Evolutionary conservation across 306 rosid species (phyloP).

Genomic region (Acacia crassicarpa): DNA sequence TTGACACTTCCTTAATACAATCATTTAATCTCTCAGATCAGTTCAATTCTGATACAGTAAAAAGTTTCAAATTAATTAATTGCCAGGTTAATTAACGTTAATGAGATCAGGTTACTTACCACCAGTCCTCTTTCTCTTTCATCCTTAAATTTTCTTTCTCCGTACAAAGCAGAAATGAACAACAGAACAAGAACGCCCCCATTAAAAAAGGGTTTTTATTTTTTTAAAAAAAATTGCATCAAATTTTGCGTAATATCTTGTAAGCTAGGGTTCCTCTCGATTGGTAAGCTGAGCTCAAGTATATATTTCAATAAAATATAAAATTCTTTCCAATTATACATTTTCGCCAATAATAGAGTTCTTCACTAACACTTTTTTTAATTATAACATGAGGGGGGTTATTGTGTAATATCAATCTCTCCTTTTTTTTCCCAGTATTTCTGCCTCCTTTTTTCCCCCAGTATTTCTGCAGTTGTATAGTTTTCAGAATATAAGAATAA

Average conservation of each 20-base stretch:
- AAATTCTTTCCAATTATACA: not conserved
- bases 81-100: not conserved
- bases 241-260: not conserved
- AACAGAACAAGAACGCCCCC: not conserved
- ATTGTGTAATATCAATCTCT: not conserved
- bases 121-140: not conserved
- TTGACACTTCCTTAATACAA: conserved; percentile 26
- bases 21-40: conserved; percentile 6
- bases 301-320: not conserved
- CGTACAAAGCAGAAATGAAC: conserved; percentile 21
- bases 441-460: not conserved
- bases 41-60: not conserved
- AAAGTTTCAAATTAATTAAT: not conserved
- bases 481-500: not conserved
- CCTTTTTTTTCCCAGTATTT: not conserved
- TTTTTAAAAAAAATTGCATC: not conserved
- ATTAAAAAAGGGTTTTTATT: conserved; percentile 21
- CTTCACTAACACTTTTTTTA: not conserved
- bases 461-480: not conserved
- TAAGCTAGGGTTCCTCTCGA: conserved; percentile 30
- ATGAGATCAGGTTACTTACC: not conserved
- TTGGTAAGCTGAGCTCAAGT: not conserved
- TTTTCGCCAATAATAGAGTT: not conserved
- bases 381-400: not conserved
- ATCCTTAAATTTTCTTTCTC: not conserved